Base-by-base conservation (phyloP, 768 basidiomycete genomes). In the Dioszegia crocea region DNA sequence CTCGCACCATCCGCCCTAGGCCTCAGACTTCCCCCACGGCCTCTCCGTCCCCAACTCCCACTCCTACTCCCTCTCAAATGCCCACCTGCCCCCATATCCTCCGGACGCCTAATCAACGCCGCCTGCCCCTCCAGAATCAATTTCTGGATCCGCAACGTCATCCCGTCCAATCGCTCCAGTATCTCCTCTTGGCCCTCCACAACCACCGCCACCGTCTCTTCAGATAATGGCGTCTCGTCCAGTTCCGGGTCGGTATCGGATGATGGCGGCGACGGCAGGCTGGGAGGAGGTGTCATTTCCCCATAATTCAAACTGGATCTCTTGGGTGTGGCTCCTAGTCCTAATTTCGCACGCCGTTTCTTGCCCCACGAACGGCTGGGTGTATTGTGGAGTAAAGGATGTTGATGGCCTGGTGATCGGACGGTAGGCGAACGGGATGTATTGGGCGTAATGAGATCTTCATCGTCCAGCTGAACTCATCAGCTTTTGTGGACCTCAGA, bases 101-200 rank as follows among this genome's bases (percentile, higher is more conserved):
- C 49, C 4, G 27, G 26, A 6, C 29, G 19, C 27, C 45, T 30
- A 3, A 41, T 26, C 31, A 60, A 27, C 23, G 59, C 60, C 31
- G 39, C 39, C 41, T 61, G 54, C 16, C 54, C 60, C 24, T 61
- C 49, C 12, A 55, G 29, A 19, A 60, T 60, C 14, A 60, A 36
- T 3, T 23, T n/a, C 46, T 54, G 51, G 10, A 60, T 48, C 30
- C 53, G 41, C 3, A 39, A 23, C 2, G 52, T 40, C 44, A 60
- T 47, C 44, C 30, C 49, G 59, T 60, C 59, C 47, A 60, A 36
- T 26, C 53, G 19, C 16, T 49, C 43, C 9, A 53, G 26, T 4
- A 53, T 53, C 39, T 53, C 51, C 16, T 53, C 51, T 19, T 38
- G 29, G 21, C 47, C 57, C 12, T 58, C 47, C 21, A 27, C 47